These are phyloP conservation scores for Nitzschia palea DNA, from an alignment of 108 stramenopile genomes.

Conservation along the genomic window DNA sequence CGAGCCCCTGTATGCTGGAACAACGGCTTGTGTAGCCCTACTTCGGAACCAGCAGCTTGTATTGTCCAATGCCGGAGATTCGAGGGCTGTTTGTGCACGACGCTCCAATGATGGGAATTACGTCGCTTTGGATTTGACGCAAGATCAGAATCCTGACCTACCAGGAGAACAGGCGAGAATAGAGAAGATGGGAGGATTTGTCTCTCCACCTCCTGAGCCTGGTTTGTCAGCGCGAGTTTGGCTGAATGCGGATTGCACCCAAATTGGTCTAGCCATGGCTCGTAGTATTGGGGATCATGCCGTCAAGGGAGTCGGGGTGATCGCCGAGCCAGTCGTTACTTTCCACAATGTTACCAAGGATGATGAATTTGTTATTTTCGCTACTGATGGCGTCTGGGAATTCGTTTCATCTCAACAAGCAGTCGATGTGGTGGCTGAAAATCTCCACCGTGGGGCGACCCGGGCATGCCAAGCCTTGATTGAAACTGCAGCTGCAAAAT, in stretches of 20 bases:
- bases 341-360: conserved; percentile 46
- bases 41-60: conserved; percentile 71
- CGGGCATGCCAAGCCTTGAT: conserved; percentile 86
- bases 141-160: conserved; percentile 92
- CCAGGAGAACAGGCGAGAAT: conserved; percentile 82
- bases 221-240: conserved; percentile 91
- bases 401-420: conserved; percentile 82
- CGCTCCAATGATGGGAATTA: conserved; percentile 15
- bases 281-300: conserved; percentile 96
- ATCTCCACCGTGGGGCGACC: conserved; percentile 60
- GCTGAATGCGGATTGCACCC: conserved; percentile 85
- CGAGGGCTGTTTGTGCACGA: conserved; percentile 84
- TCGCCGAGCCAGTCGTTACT: conserved; percentile 89
- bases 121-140: conserved; percentile 62
- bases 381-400: conserved; percentile 97
- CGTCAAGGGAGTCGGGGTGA: conserved; percentile 88
- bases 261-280: conserved; percentile 95
- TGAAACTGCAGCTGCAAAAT: conserved; percentile 81
- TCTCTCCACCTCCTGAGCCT: conserved; percentile 91
- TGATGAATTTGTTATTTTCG: conserved; percentile 89
- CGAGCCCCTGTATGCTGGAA: conserved; percentile 86
- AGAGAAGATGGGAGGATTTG: conserved; percentile 82
- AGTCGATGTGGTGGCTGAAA: conserved; percentile 63
- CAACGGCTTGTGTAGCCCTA: conserved; percentile 90
- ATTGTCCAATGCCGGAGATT: conserved; percentile 91